A percentile compares a stretch with the other conserved stretches of the same genome.
Evolutionary conservation across 495 filamentous ascomycete genomes (phyloP).

Genomic region (Lichenothelia convexa): DNA sequence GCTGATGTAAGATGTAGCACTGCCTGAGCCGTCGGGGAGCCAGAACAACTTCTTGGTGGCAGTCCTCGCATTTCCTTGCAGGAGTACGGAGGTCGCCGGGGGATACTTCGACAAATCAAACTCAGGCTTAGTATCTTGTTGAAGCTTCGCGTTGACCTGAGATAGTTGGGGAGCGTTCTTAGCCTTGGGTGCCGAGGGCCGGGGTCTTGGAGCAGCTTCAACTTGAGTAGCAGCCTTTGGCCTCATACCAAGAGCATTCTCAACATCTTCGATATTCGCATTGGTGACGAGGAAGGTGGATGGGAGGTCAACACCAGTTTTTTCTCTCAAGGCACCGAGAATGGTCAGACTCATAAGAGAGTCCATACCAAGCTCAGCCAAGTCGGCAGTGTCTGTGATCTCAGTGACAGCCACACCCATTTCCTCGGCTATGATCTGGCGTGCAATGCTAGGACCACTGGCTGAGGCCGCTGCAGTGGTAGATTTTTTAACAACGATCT

Average conservation of each 20-base stretch:
- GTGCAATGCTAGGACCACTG: constrained; percentile 19
- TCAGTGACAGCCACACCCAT: constrained; percentile 27
- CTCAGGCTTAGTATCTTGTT: constrained; percentile 9
- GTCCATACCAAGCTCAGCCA: constrained; percentile 28
- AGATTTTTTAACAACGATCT: constrained; percentile 6
- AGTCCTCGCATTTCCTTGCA: constrained; percentile 33
- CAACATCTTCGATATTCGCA: constrained; percentile 25
- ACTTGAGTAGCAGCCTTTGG: constrained; percentile 12
- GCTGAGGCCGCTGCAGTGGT: constrained; percentile 6
- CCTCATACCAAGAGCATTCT: constrained; percentile 27
- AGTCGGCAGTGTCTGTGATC: constrained; percentile 22
- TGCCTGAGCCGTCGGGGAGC: constrained; percentile 62
- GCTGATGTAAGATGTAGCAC: constrained; percentile 42
- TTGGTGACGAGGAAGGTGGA: constrained; percentile 25
- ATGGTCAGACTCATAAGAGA: constrained; percentile 29
- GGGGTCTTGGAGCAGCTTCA: constrained; percentile 2
- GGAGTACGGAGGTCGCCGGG: constrained; percentile 34
- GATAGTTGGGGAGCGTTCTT: constrained; percentile 19
- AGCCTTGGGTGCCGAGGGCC: constrained; percentile 4
- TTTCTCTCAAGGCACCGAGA: constrained; percentile 24
- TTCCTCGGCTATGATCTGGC: constrained; percentile 25
- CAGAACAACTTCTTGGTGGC: constrained; percentile 49
- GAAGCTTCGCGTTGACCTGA: constrained; percentile 20
- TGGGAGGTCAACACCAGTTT: constrained; percentile 25
- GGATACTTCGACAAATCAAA: constrained; percentile 21